phyloP scores from a whole-genome alignment of 306 rosid genomes.

The Potentilla sterilis region DNA sequence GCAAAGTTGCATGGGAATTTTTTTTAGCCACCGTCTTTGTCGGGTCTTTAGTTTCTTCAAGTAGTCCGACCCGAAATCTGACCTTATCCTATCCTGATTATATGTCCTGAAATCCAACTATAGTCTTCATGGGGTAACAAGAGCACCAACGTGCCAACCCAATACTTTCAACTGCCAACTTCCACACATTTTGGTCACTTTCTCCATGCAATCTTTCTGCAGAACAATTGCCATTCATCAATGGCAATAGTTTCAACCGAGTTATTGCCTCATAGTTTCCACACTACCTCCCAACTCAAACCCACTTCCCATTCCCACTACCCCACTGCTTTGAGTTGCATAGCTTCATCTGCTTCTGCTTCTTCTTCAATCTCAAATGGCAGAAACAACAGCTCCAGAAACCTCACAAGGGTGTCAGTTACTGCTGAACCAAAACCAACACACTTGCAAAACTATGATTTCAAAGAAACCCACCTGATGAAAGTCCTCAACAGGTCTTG shows the following conservation, averaged over 20 bases:
- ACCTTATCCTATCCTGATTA: conserved; percentile 24
- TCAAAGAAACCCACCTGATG: conserved; percentile 51
- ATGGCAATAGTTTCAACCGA: conserved; percentile 66
- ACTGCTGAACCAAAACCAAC: conserved; percentile 36
- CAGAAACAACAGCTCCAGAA: conserved; percentile 30
- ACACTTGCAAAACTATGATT: conserved; percentile 28
- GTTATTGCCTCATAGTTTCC: conserved; percentile 49
- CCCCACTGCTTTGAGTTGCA: conserved; percentile 28
- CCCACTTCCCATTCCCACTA: conserved; percentile 37
- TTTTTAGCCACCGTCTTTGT: neutral
- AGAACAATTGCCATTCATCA: conserved; percentile 11
- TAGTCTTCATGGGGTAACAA: conserved; percentile 5
- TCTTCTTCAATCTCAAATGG: conserved; percentile 28
- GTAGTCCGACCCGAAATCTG: neutral
- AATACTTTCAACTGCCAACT: neutral
- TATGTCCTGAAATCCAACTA: neutral
- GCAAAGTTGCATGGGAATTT: neutral
- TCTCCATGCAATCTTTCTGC: conserved; percentile 15
- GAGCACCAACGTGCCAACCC: neutral
- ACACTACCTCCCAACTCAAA: conserved; percentile 28
- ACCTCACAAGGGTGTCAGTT: conserved; percentile 23
- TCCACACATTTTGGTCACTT: neutral
- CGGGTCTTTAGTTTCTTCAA: neutral
- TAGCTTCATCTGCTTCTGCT: conserved; percentile 25
- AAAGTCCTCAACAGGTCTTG: conserved; percentile 60